Conservation (phyloP, 257 asterid species). For the Nicotiana undulata region DNA sequence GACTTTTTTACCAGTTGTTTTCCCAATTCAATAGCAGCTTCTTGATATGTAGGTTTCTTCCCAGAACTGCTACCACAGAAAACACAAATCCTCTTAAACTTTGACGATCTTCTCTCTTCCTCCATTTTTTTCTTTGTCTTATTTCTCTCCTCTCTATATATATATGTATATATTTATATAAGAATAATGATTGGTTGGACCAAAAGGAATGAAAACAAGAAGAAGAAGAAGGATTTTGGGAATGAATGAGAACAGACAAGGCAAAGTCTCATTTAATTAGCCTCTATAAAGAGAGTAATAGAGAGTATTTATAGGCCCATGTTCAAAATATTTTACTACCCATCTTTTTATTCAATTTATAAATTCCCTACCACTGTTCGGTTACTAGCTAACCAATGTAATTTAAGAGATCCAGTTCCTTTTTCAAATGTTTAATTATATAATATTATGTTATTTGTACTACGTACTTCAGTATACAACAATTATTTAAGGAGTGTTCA, state of each 20-base stretch:
- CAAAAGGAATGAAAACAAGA: neutral
- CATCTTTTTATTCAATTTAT: neutral
- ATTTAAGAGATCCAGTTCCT: neutral
- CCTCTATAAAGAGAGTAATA: neutral
- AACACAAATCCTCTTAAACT: conserved; percentile 70
- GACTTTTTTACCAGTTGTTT: conserved; percentile 47
- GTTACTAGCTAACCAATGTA: neutral
- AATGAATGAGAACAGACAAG: neutral
- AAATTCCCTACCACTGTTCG: neutral
- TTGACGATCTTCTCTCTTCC: conserved; percentile 35
- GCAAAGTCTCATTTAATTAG: neutral
- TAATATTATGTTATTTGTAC: neutral
- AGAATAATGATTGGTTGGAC: neutral
- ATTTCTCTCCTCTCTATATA: neutral
- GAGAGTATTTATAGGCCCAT: neutral
- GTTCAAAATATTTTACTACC: neutral
- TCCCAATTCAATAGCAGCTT: conserved; percentile 75
- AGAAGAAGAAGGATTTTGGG: neutral
- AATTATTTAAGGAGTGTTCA: neutral
- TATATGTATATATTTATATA: no score
- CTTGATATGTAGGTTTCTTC: conserved; percentile 65
- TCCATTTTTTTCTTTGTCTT: conserved; percentile 30
- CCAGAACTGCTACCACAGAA: conserved; percentile 86
- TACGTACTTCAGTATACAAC: neutral
- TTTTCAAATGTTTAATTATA: neutral